Percentiles rank a stretch among this genome's conserved stretches.
Evolutionary conservation across 2,329 filamentous ascomycete species (phyloP).

Genomic region (Xylaria arbuscula): DNA sequence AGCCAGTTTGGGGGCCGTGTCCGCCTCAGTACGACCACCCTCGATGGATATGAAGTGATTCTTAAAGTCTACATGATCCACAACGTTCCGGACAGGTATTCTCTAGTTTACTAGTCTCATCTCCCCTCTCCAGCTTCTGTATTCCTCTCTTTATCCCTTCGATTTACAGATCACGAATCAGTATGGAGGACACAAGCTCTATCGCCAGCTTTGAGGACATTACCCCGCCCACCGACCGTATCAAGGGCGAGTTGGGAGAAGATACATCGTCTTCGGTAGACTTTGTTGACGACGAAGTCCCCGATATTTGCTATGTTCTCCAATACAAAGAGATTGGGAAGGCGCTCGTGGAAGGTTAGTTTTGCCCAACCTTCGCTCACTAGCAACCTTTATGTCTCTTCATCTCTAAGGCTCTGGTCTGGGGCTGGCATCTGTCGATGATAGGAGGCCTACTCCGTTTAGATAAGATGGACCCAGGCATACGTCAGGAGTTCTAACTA

Average conservation of each 20-base stretch:
- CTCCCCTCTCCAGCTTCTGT: neutral
- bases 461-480: neutral
- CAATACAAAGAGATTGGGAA: constrained; percentile 53
- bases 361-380: neutral
- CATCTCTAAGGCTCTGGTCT: neutral
- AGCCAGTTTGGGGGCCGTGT: constrained; percentile 10
- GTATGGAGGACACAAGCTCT: constrained; percentile 48
- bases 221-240: constrained; percentile 28
- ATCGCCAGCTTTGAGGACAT: constrained; percentile 52
- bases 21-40: neutral
- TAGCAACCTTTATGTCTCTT: neutral
- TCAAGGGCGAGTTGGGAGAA: neutral
- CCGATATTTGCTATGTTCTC: constrained; percentile 57
- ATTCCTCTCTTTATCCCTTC: neutral
- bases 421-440: neutral
- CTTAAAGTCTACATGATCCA: constrained; percentile 4
- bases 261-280: constrained; percentile 31
- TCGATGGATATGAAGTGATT: neutral
- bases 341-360: constrained; percentile 51
- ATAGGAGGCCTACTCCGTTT: neutral
- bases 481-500: neutral
- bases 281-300: constrained; percentile 48
- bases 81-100: neutral
- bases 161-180: constrained; percentile 1
- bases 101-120: neutral